phyloP scores from a whole-genome alignment of 2,329 filamentous ascomycete species.

The Rachicladosporium sp. region DNA sequence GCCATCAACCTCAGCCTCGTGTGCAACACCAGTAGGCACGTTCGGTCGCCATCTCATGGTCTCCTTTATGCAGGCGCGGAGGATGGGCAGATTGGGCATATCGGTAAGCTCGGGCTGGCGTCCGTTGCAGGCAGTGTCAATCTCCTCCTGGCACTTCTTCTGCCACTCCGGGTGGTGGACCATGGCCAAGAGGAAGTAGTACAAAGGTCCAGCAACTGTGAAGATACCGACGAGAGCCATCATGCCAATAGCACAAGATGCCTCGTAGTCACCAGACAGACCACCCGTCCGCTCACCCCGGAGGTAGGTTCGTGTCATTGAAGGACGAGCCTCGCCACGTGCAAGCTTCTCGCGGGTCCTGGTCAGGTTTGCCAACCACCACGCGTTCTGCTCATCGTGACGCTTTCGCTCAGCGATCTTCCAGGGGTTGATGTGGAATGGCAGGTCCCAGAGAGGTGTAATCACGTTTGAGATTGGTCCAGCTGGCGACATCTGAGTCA shows the following conservation, averaged over 20 bases:
- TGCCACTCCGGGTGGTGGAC: constrained; percentile 39
- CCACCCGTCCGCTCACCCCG: constrained; percentile 26
- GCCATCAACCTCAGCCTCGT: constrained; percentile 40
- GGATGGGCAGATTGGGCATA: constrained; percentile 19
- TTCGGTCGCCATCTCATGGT: constrained; percentile 35
- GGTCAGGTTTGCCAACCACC: constrained; percentile 39
- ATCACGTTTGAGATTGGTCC: constrained; percentile 46
- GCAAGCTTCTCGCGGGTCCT: constrained; percentile 29
- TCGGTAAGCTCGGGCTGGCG: constrained; percentile 31
- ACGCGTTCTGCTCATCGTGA: constrained; percentile 41
- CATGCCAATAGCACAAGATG: constrained; percentile 24
- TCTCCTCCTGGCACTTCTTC: constrained; percentile 32
- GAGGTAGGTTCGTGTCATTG: constrained; percentile 31
- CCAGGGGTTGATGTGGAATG: constrained; percentile 40
- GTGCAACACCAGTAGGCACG: constrained; percentile 43
- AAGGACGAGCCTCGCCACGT: constrained; percentile 28
- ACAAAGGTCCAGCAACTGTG: constrained; percentile 20
- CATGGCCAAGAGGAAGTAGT: constrained; percentile 28
- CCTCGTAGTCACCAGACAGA: constrained; percentile 25
- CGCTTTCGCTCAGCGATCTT: constrained; percentile 40
- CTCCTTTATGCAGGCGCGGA: constrained; percentile 24
- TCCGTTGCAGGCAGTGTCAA: constrained; percentile 33
- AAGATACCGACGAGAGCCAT: constrained; percentile 24
- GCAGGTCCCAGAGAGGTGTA: constrained; percentile 43
- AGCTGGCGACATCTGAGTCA: constrained; percentile 46